phyloP scores from a whole-genome alignment of 495 filamentous ascomycete species.

The Aspergillus bridgeri region DNA sequence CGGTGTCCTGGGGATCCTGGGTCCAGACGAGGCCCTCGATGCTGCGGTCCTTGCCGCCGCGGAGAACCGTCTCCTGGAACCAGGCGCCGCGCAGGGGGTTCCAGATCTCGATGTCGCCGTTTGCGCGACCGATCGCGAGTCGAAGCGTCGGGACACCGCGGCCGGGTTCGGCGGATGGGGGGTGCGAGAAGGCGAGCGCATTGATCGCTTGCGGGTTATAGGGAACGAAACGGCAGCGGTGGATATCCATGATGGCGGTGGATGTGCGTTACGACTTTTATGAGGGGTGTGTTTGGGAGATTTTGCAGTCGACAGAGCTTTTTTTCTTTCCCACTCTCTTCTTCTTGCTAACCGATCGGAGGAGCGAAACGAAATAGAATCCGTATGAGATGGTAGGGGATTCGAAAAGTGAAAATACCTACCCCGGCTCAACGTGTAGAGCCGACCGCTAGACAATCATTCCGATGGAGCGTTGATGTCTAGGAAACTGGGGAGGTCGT shows the following conservation, averaged over 20 bases:
- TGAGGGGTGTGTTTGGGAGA: background rate
- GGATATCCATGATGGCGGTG: constrained; percentile 74
- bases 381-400: background rate
- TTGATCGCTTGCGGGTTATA: constrained; percentile 93
- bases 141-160: constrained; percentile 58
- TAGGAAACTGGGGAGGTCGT: constrained; percentile 13
- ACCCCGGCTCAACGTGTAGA: constrained; percentile 24
- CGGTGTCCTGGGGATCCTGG: constrained; percentile 72
- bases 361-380: background rate
- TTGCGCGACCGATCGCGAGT: constrained; percentile 86
- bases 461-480: constrained; percentile 13
- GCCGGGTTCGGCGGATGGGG: constrained; percentile 52
- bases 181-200: constrained; percentile 87
- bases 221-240: constrained; percentile 95
- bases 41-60: constrained; percentile 79
- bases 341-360: background rate
- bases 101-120: constrained; percentile 98
- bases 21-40: constrained; percentile 91
- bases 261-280: constrained; percentile 5
- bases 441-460: constrained; percentile 38
- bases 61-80: constrained; percentile 83
- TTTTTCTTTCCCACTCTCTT: background rate
- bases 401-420: constrained; percentile 13
- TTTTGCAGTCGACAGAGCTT: background rate
- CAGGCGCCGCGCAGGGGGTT: constrained; percentile 82